These are phyloP conservation scores for Pyrenophora teres DNA, from an alignment of 2,329 filamentous ascomycete genomes.

Conservation along the genomic window DNA sequence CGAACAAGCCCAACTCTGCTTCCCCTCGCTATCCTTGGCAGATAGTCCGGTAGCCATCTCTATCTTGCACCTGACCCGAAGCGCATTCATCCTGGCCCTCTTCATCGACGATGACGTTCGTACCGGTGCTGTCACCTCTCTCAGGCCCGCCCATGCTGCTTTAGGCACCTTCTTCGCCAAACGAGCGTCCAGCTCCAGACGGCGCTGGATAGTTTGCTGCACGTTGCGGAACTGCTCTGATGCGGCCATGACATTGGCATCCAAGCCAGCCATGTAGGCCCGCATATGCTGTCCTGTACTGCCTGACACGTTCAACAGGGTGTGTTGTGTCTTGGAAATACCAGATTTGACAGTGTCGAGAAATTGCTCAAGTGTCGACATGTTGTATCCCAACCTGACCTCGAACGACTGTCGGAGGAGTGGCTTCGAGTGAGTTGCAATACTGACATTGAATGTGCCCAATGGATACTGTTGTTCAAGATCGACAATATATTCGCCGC, in stretches of 20 bases:
- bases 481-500: conserved; percentile 59
- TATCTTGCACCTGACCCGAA: conserved; percentile 33
- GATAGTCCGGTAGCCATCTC: conserved; percentile 28
- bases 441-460: conserved; percentile 55
- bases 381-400: conserved; percentile 41
- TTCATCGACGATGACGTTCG: conserved; percentile 34
- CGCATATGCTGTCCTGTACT: conserved; percentile 19
- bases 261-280: conserved; percentile 8
- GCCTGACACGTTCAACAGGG: conserved; percentile 28
- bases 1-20: conserved; percentile 32
- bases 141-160: conserved; percentile 29
- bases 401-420: conserved; percentile 41
- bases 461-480: conserved; percentile 56
- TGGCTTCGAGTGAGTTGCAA: conserved; percentile 48
- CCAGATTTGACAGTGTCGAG: conserved; percentile 26
- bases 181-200: conserved; percentile 5
- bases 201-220: conserved; percentile 18
- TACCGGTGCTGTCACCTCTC: conserved; percentile 32
- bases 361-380: conserved; percentile 32
- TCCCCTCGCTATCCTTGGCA: conserved; percentile 9
- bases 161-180: conserved; percentile 24
- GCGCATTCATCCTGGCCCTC: conserved; percentile 38
- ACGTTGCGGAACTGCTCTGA: conserved; percentile 8
- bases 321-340: conserved; percentile 24
- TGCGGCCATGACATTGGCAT: conserved; percentile 3